Evolutionary conservation across 2,329 filamentous ascomycete genomes (phyloP), one percentile per base, ranked within the genome.

Genomic region (Chaetomiaceae sp.): DNA sequence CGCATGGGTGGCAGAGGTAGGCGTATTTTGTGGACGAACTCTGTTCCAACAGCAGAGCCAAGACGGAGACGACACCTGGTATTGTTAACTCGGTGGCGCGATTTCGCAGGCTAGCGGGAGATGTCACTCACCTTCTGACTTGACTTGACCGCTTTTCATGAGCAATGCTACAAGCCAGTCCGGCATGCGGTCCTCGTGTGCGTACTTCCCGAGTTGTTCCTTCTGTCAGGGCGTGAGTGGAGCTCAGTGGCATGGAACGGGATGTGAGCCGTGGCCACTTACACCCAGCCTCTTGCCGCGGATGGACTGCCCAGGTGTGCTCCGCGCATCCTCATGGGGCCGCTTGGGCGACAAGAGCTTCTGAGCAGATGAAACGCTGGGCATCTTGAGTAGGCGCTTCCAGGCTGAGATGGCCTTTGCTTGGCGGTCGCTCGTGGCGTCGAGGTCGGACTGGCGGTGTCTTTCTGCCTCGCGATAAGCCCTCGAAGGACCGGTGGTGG

Each of bases 1-100:
- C 86, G 42, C 76, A 74, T 1, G 85, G 78, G 61, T 90, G 83
- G 66, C 91, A 96, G 30, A 96, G 73, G 61, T 90, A 96, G 5
- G 88, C 87, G 56, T 81, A 81, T 47, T 79, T 73, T 1, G 89
- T 86, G 4, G 72, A 71, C 7, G 69, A 64, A 60, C 87, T 88
- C 49, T 85, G 75, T 35, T 84, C 75, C 38, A 87, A 78, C 10
- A 90, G 71, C 55, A 79, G 76, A 17, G 74, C 69, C 19, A 92
- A 70, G 2, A 84, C 76, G 0, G 80, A 77, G 48, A 90, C 73
- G 9, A 89, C 71, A 12, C 77, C 77, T 66, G 61, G 53, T 1
- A 64, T 51, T 74, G 80, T 80, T 45, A 74, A 72, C 45, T 68
- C 4, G 9, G 16, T 25, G 13, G 17, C 19, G 21, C 10, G 13